Evolutionary conservation across 1,139 yeast species (phyloP).

Genomic region (Suhomyces anneliseae): DNA sequence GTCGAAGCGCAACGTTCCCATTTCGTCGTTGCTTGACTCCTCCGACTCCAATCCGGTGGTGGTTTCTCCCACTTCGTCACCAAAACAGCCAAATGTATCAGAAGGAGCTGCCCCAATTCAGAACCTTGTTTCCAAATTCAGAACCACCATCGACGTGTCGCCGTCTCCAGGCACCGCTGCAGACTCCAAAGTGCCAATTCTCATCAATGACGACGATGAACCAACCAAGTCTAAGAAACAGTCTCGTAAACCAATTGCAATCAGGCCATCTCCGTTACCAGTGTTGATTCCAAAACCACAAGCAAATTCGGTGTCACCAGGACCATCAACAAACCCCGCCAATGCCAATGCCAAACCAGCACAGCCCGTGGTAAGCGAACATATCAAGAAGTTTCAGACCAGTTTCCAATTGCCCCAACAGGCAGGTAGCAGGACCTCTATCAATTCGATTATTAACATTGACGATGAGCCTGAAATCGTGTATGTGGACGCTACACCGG

Average conservation of each 20-base stretch:
- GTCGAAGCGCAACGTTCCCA: conserved; percentile 20
- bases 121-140: conserved; percentile 16
- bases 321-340: conserved; percentile 1
- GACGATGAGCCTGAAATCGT: conserved; percentile 27
- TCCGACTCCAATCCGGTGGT: conserved; percentile 3
- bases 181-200: not conserved
- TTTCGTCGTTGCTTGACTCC: conserved; percentile 19
- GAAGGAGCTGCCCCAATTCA: conserved; percentile 7
- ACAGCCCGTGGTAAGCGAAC: conserved; percentile 19
- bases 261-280: conserved; percentile 13
- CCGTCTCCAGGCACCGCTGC: conserved; percentile 2
- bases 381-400: conserved; percentile 35
- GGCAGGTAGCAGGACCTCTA: conserved; percentile 31
- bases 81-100: not conserved
- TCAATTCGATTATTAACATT: conserved; percentile 37
- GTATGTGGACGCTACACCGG: not conserved
- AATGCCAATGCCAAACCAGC: not conserved
- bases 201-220: conserved; percentile 9
- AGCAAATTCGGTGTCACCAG: conserved; percentile 5
- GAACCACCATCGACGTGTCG: conserved; percentile 15
- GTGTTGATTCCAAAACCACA: conserved; percentile 13
- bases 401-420: conserved; percentile 19
- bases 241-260: conserved; percentile 11
- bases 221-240: not conserved
- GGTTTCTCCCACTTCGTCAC: conserved; percentile 6